Evolutionary conservation across 768 basidiomycete genomes (phyloP).

Genomic region (Pulveroboletus sp.): DNA sequence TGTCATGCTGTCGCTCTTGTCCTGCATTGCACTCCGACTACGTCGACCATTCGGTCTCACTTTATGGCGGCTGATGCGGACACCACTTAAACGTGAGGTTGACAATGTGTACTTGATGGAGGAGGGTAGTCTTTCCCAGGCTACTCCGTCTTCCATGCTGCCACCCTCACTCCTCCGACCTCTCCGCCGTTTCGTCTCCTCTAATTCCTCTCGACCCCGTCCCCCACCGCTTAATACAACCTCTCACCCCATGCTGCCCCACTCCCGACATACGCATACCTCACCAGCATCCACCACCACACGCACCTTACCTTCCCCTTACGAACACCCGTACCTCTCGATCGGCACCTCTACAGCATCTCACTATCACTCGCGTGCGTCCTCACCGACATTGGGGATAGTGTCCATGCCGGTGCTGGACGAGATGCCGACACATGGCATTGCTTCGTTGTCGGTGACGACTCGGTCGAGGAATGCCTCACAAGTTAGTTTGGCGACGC

Average conservation of each 20-base stretch:
- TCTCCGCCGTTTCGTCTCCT: slow-evolving; percentile 24
- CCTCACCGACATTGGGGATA: slow-evolving; percentile 24
- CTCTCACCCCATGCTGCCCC: slow-evolving; percentile 7
- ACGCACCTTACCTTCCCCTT: slow-evolving; percentile 6
- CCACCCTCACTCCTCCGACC: slow-evolving; percentile 26
- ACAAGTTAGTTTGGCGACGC: slow-evolving; percentile 54
- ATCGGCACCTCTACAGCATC: slow-evolving; percentile 32
- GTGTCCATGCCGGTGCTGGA: slow-evolving; percentile 7
- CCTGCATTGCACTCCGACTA: slow-evolving; percentile 49
- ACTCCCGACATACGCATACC: slow-evolving; percentile 19
- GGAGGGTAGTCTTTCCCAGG: slow-evolving; percentile 32
- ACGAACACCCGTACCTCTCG: slow-evolving; percentile 20
- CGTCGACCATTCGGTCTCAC: slow-evolving; percentile 49
- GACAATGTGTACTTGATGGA: slow-evolving; percentile 41
- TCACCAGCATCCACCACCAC: slow-evolving; percentile 13
- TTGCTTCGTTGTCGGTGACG: slow-evolving; percentile 37
- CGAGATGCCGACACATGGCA: slow-evolving; percentile 25
- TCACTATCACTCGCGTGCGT: slow-evolving; percentile 30
- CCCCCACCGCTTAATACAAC: slow-evolving; percentile 17
- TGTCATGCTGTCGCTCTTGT: slow-evolving; percentile 38
- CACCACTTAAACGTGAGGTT: slow-evolving; percentile 30
- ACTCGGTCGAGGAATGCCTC: slow-evolving; percentile 66
- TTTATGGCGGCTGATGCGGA: slow-evolving; percentile 42
- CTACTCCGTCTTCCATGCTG: slow-evolving; percentile 15
- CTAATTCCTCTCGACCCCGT: slow-evolving; percentile 20